phyloP scores from a whole-genome alignment of 2,329 filamentous ascomycete genomes.

The Atkinsonella texensis region DNA sequence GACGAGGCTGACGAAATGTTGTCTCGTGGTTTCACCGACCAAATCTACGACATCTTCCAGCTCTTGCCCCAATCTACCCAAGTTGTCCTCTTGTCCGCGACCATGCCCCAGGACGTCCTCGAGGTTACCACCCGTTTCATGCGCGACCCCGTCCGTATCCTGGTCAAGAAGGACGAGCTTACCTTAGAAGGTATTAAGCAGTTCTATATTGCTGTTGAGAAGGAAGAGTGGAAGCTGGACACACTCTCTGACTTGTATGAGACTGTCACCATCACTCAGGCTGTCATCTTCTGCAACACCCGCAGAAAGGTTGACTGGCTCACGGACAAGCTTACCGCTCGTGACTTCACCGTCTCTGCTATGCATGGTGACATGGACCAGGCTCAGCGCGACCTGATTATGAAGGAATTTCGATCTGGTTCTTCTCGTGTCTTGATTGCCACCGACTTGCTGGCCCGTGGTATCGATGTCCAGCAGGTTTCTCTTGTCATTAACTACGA shows the following conservation, averaged over 20 bases:
- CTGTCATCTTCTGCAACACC: slow-evolving; percentile 99
- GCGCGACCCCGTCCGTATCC: slow-evolving; percentile 96
- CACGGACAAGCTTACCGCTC: slow-evolving; percentile 95
- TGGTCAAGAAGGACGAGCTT: slow-evolving; percentile 99
- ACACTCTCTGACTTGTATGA: slow-evolving; percentile 98
- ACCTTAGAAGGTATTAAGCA: slow-evolving; percentile 99
- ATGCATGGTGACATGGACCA: slow-evolving; percentile 99
- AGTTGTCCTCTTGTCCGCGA: slow-evolving; percentile 94
- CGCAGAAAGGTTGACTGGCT: slow-evolving; percentile 99
- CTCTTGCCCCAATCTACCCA: slow-evolving; percentile 95
- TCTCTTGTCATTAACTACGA: slow-evolving; percentile 99
- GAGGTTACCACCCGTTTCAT: slow-evolving; percentile 99
- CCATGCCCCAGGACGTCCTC: slow-evolving; percentile 97
- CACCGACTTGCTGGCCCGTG: slow-evolving; percentile 94
- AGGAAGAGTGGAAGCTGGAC: slow-evolving; percentile 99
- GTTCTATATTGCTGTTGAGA: slow-evolving; percentile 99
- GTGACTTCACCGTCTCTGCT: slow-evolving; percentile 98
- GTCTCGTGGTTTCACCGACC: slow-evolving; percentile 98
- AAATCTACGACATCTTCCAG: slow-evolving; percentile 99
- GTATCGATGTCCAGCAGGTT: slow-evolving; percentile 99
- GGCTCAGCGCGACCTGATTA: slow-evolving; percentile 94
- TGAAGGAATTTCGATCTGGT: slow-evolving; percentile 99
- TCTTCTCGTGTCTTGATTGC: slow-evolving; percentile 98
- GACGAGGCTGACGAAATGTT: slow-evolving; percentile 99
- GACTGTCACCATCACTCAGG: slow-evolving; percentile 98